Evolutionary conservation across 495 filamentous ascomycete genomes (phyloP), one percentile per base, ranked within the genome.

Genomic region (Apiosordaria backusii): DNA sequence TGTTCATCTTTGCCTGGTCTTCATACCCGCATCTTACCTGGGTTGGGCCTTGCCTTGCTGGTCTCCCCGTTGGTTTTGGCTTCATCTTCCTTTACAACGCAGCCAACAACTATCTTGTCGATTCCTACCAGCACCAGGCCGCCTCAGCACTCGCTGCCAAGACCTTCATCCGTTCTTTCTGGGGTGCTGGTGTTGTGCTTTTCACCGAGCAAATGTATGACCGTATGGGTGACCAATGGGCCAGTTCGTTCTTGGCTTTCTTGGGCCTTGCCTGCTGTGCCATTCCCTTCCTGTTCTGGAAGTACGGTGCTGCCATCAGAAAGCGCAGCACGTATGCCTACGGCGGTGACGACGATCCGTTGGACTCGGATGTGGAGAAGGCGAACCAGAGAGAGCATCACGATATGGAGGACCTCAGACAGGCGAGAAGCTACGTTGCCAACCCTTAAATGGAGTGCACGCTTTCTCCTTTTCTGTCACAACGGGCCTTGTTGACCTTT

Each of bases 31-130:
- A 63, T 0, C 69, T 93, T 2, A 82, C 76, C 69, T 93, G 90
- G 90, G 80, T 87, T 58, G 91, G 89, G 0, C 89, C 90, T 2
- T 80, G 82, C 2, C 80, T 95, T 15, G 91, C 87, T 24, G 91
- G 91, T 45, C 87, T 88, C 69, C 89, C 90, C 7, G 85, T 93
- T 62, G 91, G 90, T 6, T 93, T 93, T 74, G 91, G 91, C 24
- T 92, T 95, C 74, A 91, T 93, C 72, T 92, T 93, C 78, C 78
- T 94, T 23, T 94, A 93, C 78, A 93, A 93, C 78, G 82, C 88
- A 9, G 90, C 90, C 60, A 93, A 91, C 78, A 93, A 94, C 79
- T 93, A 93, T 73, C 67, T 83, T 70, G 90, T 95, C 63, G 91
- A 95, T 76, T 88, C 89, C 0, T 93, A 93, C 77, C 89, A 92